Percentiles rank a stretch among this genome's conserved stretches.
Conservation (phyloP, 768 basidiomycete genomes). For the Dioszegia crocea region DNA sequence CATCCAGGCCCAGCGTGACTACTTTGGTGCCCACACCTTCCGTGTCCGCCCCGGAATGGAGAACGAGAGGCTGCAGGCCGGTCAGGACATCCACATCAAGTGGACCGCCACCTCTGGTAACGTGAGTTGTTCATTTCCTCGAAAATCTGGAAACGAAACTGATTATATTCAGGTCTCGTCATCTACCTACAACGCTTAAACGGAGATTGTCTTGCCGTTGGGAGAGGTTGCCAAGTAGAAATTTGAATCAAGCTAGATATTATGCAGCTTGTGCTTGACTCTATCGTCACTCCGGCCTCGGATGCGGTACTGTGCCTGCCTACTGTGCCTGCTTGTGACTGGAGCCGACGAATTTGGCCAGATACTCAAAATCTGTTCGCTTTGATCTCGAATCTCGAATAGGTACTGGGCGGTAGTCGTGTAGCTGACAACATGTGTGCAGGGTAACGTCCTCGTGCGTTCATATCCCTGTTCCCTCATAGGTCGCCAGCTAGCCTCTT, state of each 20-base stretch:
- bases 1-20: conserved; percentile 95
- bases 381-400: too few species aligned
- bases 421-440: too few species aligned
- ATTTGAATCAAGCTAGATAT: not conserved
- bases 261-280: conserved; percentile 10
- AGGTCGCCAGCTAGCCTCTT: too few species aligned
- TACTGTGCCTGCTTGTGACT: too few species aligned
- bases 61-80: conserved; percentile 71
- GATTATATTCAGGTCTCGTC: conserved; percentile 58
- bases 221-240: not conserved
- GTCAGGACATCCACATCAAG: conserved; percentile 92
- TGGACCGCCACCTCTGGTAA: conserved; percentile 98
- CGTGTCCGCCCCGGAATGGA: conserved; percentile 86
- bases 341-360: too few species aligned
- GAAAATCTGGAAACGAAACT: not conserved
- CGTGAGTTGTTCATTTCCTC: not conserved
- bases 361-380: too few species aligned
- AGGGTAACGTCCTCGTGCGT: too few species aligned
- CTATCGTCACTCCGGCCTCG: too few species aligned
- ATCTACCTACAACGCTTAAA: conserved; percentile 69
- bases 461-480: too few species aligned
- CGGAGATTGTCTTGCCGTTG: not conserved
- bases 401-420: too few species aligned
- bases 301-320: too few species aligned
- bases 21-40: conserved; percentile 98